These are phyloP conservation scores for Fusarium austroafricanum DNA, from an alignment of 2,329 filamentous ascomycete species.

Conservation along the genomic window DNA sequence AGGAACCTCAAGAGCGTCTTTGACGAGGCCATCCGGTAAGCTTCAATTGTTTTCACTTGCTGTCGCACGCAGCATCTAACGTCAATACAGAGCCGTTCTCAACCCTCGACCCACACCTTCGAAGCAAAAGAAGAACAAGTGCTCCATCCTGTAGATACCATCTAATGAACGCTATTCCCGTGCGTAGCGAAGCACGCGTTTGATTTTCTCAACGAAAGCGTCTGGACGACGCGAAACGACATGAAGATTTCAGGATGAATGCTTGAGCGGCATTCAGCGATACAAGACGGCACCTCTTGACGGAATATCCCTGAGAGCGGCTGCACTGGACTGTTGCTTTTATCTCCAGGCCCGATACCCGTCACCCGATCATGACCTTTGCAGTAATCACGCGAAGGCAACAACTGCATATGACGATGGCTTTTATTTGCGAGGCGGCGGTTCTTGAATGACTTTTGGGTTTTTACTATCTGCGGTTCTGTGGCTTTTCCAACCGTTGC, in stretches of 20 bases:
- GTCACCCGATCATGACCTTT: slow-evolving; percentile 18
- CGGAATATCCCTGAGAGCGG: slow-evolving; percentile 39
- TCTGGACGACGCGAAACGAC: slow-evolving; percentile 43
- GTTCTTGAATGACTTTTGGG: slow-evolving; percentile 47
- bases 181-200: slow-evolving; percentile 17
- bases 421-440: slow-evolving; percentile 45
- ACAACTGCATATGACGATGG: slow-evolving; percentile 46
- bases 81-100: slow-evolving; percentile 72
- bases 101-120: slow-evolving; percentile 69
- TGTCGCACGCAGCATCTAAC: slow-evolving; percentile 11
- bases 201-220: slow-evolving; percentile 40
- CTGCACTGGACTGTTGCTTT: slow-evolving; percentile 28
- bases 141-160: slow-evolving; percentile 71
- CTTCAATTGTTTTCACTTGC: slow-evolving; percentile 20
- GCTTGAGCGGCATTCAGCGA: slow-evolving; percentile 41
- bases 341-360: slow-evolving; percentile 17
- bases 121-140: slow-evolving; percentile 74
- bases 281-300: slow-evolving; percentile 44
- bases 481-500: slow-evolving; percentile 30
- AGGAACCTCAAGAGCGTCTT: slow-evolving; percentile 98
- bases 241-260: slow-evolving; percentile 42
- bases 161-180: slow-evolving; percentile 24
- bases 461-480: slow-evolving; percentile 41
- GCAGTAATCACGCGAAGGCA: slow-evolving; percentile 28
- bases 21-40: slow-evolving; percentile 96